Evolutionary conservation across 1,284 basidiomycete genomes (phyloP).

Genomic region (Ganoderma lucidum): DNA sequence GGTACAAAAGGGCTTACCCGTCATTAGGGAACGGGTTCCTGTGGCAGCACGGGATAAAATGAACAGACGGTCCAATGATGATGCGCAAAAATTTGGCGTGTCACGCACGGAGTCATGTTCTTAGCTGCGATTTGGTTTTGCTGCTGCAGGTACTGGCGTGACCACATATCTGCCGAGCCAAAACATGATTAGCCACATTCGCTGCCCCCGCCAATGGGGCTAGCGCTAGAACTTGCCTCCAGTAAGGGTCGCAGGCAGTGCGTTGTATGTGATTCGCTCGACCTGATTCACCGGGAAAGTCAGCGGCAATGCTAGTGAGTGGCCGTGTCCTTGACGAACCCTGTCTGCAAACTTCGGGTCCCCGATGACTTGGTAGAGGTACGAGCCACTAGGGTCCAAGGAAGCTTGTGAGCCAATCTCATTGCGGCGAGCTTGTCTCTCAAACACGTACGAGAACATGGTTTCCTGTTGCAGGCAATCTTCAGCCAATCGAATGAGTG

Average conservation of each 20-base stretch:
- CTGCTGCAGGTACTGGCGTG: conserved; percentile 65
- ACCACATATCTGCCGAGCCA: conserved; percentile 60
- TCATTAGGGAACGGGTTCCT: conserved; percentile 64
- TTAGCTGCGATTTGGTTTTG: conserved; percentile 66
- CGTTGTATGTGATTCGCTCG: conserved; percentile 67
- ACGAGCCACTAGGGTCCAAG: conserved; percentile 51
- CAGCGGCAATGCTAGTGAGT: conserved; percentile 9
- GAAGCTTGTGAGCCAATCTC: background rate
- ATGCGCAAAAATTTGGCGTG: conserved; percentile 13
- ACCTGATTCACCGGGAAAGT: conserved; percentile 44
- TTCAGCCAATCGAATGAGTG: background rate
- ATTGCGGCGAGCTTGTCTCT: background rate
- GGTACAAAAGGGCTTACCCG: conserved; percentile 44
- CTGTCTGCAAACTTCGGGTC: conserved; percentile 63
- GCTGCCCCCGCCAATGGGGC: background rate
- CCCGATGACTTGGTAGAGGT: conserved; percentile 64
- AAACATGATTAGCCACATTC: background rate
- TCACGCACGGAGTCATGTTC: conserved; percentile 62
- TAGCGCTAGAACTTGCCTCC: conserved; percentile 46
- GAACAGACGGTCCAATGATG: background rate
- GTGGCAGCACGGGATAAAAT: background rate
- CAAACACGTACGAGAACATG: conserved; percentile 62
- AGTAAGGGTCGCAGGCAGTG: conserved; percentile 61
- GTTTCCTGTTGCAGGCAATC: conserved; percentile 51
- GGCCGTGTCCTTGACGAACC: conserved; percentile 40